Evolutionary conservation across 2,329 filamentous ascomycete species (phyloP).

Genomic region (Mycocentrospora acerina): DNA sequence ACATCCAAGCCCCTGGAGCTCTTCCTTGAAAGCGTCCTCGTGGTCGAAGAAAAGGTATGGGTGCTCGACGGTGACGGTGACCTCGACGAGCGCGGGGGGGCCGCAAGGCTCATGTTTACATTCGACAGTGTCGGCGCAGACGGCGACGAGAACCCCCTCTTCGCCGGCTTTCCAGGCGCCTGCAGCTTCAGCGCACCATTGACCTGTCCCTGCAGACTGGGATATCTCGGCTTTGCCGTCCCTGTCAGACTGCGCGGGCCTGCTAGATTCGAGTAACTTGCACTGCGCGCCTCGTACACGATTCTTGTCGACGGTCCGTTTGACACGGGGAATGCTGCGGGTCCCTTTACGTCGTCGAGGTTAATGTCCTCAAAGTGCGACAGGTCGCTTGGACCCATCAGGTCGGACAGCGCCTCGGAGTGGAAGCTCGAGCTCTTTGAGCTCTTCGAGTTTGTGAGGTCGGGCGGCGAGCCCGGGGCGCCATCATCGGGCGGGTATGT

Average conservation of each 20-base stretch:
- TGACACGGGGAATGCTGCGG: constrained; percentile 49
- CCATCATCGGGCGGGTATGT: constrained; percentile 31
- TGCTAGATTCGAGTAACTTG: constrained; percentile 16
- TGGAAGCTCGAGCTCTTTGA: constrained; percentile 89
- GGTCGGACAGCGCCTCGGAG: constrained; percentile 73
- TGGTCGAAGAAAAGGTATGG: constrained; percentile 23
- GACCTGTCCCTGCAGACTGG: constrained; percentile 45
- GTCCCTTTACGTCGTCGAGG: constrained; percentile 63
- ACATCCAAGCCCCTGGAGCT: constrained; percentile 37
- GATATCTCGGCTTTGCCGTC: constrained; percentile 39
- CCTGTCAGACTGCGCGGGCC: constrained; percentile 40
- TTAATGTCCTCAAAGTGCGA: constrained; percentile 93
- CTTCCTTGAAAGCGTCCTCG: constrained; percentile 36
- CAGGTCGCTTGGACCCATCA: constrained; percentile 62
- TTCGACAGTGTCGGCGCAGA: constrained; percentile 38
- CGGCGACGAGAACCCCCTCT: constrained; percentile 46
- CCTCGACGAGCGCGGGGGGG: constrained; percentile 35
- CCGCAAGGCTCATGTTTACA: constrained; percentile 26
- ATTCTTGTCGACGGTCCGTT: constrained; percentile 29
- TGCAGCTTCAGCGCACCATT: constrained; percentile 30
- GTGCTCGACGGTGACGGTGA: constrained; percentile 39
- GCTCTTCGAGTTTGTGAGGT: constrained; percentile 81
- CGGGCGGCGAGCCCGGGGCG: constrained; percentile 67
- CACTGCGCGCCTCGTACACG: constrained; percentile 32
- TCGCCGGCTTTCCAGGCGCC: constrained; percentile 41